Evolutionary conservation across 805 yeast species (phyloP), one percentile per base, ranked within the genome.

Genomic region (Candida insectorum): DNA sequence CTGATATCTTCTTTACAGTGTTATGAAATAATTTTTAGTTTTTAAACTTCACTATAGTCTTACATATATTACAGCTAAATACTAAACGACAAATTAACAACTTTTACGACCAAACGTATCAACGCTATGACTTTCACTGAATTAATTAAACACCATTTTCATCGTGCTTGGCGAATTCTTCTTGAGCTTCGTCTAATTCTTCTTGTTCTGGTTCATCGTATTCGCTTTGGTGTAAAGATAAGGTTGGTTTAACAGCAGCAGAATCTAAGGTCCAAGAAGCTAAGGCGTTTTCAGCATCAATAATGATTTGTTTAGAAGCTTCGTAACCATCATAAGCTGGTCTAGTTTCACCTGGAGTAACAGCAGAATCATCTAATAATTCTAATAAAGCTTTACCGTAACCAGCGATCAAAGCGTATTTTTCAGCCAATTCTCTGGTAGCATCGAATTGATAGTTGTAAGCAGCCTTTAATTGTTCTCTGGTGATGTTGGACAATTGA

Each of bases 341-440:
- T 77, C 93, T 81, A 30, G 91, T 83, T 69, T 85, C 95, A 71
- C 95, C 95, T 39, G 95, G 95, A 39, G 91, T 83, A 33, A 85
- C 91, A 42, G 93, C 85, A 43, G 86, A 67, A 54, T 84, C 93
- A 54, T 85, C 94, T 56, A 85, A 71, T 56, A 85, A 73, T 65
- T 84, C 91, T 55, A 85, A 71, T 39, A 85, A 63, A 20, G 91
- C 93, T 68, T 84, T 84, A 65, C 95, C 95, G 69, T 85, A 84
- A 41, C 93, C 91, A 34, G 94, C 91, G 62, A 86, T 81, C 52
- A 85, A 70, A 36, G 93, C 91, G 48, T 80, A 73, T 64, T 85
- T 85, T 68, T 85, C 94, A 43, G 94, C 80, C 56, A 79, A 81
- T 64, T 85, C 94, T 64, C 88, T 79, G 45, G 83, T 71, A 26